Conservation (phyloP, 768 basidiomycete species). For the Xerocomus potaroensis region DNA sequence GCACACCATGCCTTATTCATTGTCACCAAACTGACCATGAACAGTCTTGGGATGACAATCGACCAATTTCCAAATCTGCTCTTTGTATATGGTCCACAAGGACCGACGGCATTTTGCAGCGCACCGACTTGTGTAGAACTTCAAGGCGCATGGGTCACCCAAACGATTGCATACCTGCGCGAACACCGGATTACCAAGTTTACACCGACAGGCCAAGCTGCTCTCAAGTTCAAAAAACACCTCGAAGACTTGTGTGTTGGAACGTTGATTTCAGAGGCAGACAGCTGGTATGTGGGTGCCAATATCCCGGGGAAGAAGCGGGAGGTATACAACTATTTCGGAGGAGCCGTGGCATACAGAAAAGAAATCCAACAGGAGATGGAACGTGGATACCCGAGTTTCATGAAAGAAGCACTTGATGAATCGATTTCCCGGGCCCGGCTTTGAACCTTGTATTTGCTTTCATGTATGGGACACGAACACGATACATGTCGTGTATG, state of each 20-base stretch:
- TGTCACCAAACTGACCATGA: not conserved
- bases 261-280: not conserved
- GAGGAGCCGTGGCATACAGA: not conserved
- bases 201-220: constrained; percentile 4
- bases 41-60: constrained; percentile 15
- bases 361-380: constrained; percentile 7
- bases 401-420: constrained; percentile 2
- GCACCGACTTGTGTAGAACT: constrained; percentile 4
- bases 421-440: not conserved
- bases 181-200: constrained; percentile 14
- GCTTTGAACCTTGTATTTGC: not conserved
- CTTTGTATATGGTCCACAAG: constrained; percentile 8
- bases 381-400: constrained; percentile 9
- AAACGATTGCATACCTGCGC: constrained; percentile 9
- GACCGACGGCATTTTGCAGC: constrained; percentile 9
- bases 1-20: not conserved
- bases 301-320: constrained; percentile 12
- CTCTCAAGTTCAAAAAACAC: constrained; percentile 9
- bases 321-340: constrained; percentile 4
- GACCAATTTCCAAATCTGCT: constrained; percentile 14
- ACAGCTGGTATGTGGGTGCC: constrained; percentile 7
- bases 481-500: not conserved
- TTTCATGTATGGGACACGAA: not conserved
- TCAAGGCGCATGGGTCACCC: constrained; percentile 7
- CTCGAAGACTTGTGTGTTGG: not conserved